A percentile compares a stretch with the other conserved stretches of the same genome.
Evolutionary conservation across 345 rosid genomes (phyloP).

Genomic region (Linum lewisii): DNA sequence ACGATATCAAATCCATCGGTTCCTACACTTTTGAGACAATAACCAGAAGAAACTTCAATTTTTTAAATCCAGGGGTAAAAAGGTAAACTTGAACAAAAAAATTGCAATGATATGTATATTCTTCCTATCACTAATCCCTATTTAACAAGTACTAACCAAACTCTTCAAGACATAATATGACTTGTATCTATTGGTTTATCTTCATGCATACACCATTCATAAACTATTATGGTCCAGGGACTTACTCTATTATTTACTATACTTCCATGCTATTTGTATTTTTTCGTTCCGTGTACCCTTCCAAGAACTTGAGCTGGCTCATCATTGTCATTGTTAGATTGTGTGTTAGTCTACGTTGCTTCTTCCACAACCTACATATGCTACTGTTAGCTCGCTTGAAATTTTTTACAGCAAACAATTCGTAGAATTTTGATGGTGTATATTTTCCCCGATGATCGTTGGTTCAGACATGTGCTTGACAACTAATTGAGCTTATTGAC

Average conservation of each 20-base stretch:
- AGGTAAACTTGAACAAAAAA: no score
- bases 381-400: background rate
- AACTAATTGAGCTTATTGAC: background rate
- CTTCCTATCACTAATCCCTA: background rate
- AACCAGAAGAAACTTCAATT: background rate
- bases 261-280: background rate
- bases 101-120: no score
- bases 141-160: no score
- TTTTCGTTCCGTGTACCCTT: background rate
- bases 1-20: slow-evolving; percentile 76
- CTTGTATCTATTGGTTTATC: background rate
- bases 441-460: background rate
- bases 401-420: background rate
- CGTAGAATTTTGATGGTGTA: no score
- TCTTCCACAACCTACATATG: background rate
- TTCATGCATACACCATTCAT: background rate
- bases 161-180: no score
- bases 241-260: background rate
- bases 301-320: background rate
- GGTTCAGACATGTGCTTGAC: slow-evolving; percentile 22
- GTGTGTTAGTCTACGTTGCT: background rate
- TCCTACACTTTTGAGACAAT: slow-evolving; percentile 83
- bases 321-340: background rate
- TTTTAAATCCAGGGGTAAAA: background rate
- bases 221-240: background rate